Evolutionary conservation across 306 rosid species (phyloP).

Genomic region (Senna tora): DNA sequence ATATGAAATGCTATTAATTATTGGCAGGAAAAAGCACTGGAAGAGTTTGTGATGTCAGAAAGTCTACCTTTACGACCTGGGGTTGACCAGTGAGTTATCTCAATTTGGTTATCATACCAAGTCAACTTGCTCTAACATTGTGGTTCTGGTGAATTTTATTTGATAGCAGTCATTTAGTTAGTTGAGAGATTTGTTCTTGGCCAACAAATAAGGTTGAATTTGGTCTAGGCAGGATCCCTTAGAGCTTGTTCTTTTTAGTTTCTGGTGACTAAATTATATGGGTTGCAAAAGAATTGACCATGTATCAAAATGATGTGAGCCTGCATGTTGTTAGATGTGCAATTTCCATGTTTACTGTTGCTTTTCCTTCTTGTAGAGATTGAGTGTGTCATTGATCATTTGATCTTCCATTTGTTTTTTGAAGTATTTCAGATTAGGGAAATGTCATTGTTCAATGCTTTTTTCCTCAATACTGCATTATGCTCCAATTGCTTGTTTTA

Average conservation of each 20-base stretch:
- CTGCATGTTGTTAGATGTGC: slow-evolving; percentile 1
- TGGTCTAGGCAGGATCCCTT: slow-evolving; percentile 10
- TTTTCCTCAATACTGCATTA: slow-evolving; percentile 24
- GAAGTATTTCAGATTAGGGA: slow-evolving; percentile 19
- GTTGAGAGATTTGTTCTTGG: slow-evolving; percentile 26
- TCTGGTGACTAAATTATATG: slow-evolving; percentile 1
- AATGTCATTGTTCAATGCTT: slow-evolving; percentile 28
- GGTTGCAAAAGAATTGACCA: slow-evolving; percentile 25
- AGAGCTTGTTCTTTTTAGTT: slow-evolving; percentile 20
- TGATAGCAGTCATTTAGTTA: slow-evolving; percentile 24
- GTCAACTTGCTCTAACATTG: slow-evolving; percentile 14
- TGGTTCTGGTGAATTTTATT: slow-evolving; percentile 15
- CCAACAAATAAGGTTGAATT: slow-evolving; percentile 9
- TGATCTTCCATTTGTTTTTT: slow-evolving; percentile 21
- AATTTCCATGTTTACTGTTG: slow-evolving; percentile 1
- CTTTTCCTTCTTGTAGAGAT: slow-evolving; percentile 27
- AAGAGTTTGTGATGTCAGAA: slow-evolving; percentile 73
- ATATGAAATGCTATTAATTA: slow-evolving; percentile 33
- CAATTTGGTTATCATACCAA: slow-evolving; percentile 2
- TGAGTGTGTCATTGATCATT: slow-evolving; percentile 2
- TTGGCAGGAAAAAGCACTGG: slow-evolving; percentile 73
- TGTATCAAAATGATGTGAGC: slow-evolving; percentile 6
- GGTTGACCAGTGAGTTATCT: slow-evolving; percentile 77
- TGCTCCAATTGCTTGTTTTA: slow-evolving; percentile 9
- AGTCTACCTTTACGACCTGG: slow-evolving; percentile 82